phyloP scores from a whole-genome alignment of 192 early-diverging fungal species.

The Coemansia sp. region DNA sequence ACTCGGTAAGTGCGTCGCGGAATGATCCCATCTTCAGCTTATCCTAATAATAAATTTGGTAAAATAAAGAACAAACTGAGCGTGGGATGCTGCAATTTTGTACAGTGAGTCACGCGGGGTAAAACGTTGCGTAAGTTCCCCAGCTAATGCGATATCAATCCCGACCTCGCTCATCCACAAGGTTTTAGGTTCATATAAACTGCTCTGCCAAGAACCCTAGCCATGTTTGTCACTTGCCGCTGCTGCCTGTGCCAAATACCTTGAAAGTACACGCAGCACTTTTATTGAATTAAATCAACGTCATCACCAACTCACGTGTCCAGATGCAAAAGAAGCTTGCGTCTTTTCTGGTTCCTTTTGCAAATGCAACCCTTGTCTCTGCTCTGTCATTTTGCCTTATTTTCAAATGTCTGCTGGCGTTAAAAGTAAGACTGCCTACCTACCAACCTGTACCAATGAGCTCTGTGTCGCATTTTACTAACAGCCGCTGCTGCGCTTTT shows the following conservation, averaged over 20 bases:
- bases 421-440: slow-evolving; percentile 5
- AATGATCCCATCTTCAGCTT: slow-evolving; percentile 53
- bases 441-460: background rate
- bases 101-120: background rate
- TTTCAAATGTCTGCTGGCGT: slow-evolving; percentile 7
- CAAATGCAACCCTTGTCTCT: slow-evolving; percentile 1
- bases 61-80: background rate
- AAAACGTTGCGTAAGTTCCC: background rate
- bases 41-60: background rate
- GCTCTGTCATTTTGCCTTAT: background rate
- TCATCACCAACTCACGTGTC: too few species aligned
- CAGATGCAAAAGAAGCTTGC: too few species aligned
- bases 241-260: too few species aligned
- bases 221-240: too few species aligned
- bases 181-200: too few species aligned
- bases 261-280: too few species aligned
- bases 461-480: background rate
- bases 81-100: background rate
- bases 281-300: too few species aligned
- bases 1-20: slow-evolving; percentile 44
- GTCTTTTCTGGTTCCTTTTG: background rate
- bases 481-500: background rate
- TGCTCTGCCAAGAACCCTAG: too few species aligned
- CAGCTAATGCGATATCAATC: too few species aligned
- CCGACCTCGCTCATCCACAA: too few species aligned